Percentiles rank a stretch among this genome's conserved stretches.
These are phyloP conservation scores for Eucalyptus sp. DNA, from an alignment of 345 rosid species.

Conservation along the genomic window DNA sequence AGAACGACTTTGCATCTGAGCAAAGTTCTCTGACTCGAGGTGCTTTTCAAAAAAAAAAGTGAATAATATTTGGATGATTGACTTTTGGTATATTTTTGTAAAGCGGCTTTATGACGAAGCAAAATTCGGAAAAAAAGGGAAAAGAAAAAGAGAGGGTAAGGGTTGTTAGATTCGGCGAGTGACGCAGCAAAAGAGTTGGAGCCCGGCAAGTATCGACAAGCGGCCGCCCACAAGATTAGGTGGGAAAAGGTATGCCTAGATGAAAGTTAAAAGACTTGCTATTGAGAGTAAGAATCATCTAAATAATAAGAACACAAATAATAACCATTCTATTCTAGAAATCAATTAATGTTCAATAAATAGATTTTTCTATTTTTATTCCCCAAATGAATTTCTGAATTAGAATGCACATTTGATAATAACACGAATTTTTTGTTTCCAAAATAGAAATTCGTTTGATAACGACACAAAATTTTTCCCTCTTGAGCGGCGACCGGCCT, in stretches of 20 bases:
- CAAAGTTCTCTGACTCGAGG: not conserved
- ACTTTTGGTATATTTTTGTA: not conserved
- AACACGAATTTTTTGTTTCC: accelerated
- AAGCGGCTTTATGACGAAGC: not conserved
- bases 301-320: accelerated
- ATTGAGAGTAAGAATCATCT: not conserved
- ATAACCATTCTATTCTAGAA: too few species aligned
- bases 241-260: not conserved
- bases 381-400: too few species aligned
- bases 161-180: not conserved
- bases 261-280: not conserved
- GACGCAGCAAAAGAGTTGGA: not conserved
- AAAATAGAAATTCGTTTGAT: too few species aligned
- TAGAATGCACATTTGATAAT: too few species aligned
- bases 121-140: not conserved
- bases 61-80: not conserved
- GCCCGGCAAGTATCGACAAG: not conserved
- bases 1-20: not conserved
- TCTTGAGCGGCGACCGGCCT: accelerated
- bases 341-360: too few species aligned
- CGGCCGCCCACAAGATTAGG: not conserved
- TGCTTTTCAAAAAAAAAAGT: not conserved
- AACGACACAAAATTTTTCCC: accelerated
- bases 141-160: not conserved
- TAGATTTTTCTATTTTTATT: too few species aligned